These are phyloP conservation scores for Aspergillus sp. DNA, from an alignment of 2,329 filamentous ascomycete species.

Conservation along the genomic window DNA sequence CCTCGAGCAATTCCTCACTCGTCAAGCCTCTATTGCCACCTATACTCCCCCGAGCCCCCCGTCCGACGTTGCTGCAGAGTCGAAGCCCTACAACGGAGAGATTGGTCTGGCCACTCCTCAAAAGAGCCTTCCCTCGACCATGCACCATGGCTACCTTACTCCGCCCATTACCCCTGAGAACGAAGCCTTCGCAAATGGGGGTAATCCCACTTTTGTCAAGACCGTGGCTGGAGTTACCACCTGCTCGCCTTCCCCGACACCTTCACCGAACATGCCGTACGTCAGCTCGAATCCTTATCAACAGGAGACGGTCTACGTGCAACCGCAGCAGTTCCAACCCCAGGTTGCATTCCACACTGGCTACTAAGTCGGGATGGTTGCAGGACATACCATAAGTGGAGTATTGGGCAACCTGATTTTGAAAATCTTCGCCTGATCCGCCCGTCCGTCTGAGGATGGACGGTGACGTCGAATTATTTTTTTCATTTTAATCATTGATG, in stretches of 20 bases:
- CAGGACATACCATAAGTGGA: constrained; percentile 10
- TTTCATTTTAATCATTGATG: constrained; percentile 2
- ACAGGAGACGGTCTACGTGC: constrained; percentile 28
- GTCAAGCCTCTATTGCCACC: constrained; percentile 53
- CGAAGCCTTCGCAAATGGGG: constrained; percentile 33
- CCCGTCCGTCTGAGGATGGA: constrained; percentile 3
- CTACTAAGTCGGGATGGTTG: constrained; percentile 19
- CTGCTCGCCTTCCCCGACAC: constrained; percentile 35
- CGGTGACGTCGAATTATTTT: constrained; percentile 2
- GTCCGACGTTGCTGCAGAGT: constrained; percentile 30
- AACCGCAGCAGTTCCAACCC: constrained; percentile 30
- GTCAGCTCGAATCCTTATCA: constrained; percentile 31
- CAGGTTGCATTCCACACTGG: constrained; percentile 30
- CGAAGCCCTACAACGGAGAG: constrained; percentile 37
- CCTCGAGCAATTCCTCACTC: constrained; percentile 63
- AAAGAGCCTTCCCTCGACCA: constrained; percentile 31
- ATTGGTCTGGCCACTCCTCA: constrained; percentile 41
- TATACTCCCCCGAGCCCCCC: constrained; percentile 39
- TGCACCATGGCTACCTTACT: constrained; percentile 42
- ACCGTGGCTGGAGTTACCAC: constrained; percentile 18
- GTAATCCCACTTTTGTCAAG: constrained; percentile 29
- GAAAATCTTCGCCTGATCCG: constrained; percentile 1
- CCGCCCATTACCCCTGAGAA: constrained; percentile 45
- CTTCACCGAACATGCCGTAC: constrained; percentile 32
- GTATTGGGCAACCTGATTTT: not conserved